phyloP scores from a whole-genome alignment of 2,329 filamentous ascomycete genomes.

The Albifimbria verrucaria region DNA sequence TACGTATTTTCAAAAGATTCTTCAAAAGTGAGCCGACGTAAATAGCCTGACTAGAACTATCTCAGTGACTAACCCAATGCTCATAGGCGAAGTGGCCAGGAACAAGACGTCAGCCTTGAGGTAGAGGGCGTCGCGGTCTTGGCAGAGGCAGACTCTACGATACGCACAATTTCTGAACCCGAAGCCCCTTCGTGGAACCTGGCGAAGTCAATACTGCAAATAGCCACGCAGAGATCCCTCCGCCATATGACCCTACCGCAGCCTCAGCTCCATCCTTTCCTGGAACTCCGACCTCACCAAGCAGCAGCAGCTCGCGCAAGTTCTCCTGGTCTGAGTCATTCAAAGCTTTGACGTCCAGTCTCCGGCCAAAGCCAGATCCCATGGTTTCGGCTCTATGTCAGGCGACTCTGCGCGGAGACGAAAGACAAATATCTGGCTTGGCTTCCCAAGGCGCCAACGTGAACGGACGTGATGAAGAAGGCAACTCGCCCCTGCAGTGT shows the following conservation, averaged over 20 bases:
- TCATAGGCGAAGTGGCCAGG: neutral
- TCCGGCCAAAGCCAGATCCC: constrained; percentile 32
- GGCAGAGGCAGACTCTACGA: constrained; percentile 11
- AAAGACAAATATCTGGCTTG: constrained; percentile 16
- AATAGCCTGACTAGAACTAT: no score
- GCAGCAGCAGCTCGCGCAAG: neutral
- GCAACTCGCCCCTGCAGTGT: constrained; percentile 17
- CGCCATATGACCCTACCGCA: constrained; percentile 11
- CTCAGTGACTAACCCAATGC: neutral
- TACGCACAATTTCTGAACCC: constrained; percentile 5
- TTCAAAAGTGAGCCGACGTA: constrained; percentile 18
- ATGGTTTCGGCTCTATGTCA: constrained; percentile 29
- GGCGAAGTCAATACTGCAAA: constrained; percentile 10
- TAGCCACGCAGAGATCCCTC: constrained; percentile 15
- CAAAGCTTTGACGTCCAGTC: constrained; percentile 29
- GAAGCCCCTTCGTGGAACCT: constrained; percentile 10
- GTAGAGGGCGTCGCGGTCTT: neutral
- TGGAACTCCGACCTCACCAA: neutral
- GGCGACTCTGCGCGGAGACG: constrained; percentile 14
- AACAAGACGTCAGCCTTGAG: neutral
- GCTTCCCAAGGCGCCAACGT: constrained; percentile 19
- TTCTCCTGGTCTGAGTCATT: constrained; percentile 28
- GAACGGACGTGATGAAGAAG: constrained; percentile 18
- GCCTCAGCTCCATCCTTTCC: constrained; percentile 12
- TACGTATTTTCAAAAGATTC: constrained; percentile 15